These are phyloP conservation scores for Fagopyrum esculentum DNA, from an alignment of 148 eudicot species.

Conservation along the genomic window DNA sequence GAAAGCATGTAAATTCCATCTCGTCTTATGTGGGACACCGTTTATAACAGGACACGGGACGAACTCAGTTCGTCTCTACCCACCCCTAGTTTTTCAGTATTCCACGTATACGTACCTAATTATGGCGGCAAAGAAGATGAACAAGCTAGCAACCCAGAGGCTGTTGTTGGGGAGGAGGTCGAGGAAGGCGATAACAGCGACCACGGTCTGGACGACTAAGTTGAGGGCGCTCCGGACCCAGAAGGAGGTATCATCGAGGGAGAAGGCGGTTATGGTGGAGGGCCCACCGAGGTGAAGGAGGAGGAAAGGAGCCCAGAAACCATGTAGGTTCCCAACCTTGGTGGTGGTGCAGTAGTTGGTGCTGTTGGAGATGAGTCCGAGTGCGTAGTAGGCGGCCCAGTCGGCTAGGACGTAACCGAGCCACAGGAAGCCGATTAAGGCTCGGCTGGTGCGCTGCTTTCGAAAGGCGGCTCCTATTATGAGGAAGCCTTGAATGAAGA, in stretches of 20 bases:
- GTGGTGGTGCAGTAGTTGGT: background rate
- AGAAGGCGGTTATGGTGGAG: slow-evolving; percentile 3
- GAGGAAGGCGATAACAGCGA: background rate
- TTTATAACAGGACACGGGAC: too few species aligned
- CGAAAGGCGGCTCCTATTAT: background rate
- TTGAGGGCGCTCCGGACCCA: background rate
- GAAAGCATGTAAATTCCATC: too few species aligned
- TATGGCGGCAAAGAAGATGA: slow-evolving; percentile 5
- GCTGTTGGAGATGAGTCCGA: slow-evolving; percentile 1
- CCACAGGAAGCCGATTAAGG: background rate
- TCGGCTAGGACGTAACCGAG: background rate
- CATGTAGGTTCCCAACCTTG: background rate
- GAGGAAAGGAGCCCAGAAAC: background rate
- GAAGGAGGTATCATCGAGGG: background rate
- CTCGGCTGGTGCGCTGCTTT: background rate
- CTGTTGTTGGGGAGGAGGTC: background rate
- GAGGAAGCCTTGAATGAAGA: slow-evolving; percentile 8
- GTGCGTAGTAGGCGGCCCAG: slow-evolving; percentile 2
- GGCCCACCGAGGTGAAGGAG: background rate
- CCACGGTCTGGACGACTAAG: slow-evolving; percentile 1
- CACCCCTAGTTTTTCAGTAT: too few species aligned
- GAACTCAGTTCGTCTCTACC: too few species aligned
- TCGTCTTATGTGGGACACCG: too few species aligned
- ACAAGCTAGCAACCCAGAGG: slow-evolving; percentile 9
- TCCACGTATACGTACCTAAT: background rate